These are phyloP conservation scores for Auriscalpium orientale DNA, from an alignment of 768 basidiomycete species.

Conservation along the genomic window DNA sequence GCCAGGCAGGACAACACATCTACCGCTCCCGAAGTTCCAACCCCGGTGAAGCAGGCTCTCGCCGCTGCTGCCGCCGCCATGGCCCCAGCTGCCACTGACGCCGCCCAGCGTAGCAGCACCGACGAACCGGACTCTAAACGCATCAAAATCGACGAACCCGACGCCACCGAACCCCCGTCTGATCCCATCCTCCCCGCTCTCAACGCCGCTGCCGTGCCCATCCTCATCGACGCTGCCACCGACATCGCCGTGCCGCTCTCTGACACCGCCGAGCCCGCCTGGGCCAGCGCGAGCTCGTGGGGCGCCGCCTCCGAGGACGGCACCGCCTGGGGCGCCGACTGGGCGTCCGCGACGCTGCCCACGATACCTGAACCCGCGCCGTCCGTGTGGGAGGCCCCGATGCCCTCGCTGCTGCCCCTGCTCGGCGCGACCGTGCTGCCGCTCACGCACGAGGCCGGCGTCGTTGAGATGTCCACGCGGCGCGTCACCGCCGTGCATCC, in stretches of 20 bases:
- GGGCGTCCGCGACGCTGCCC: background rate
- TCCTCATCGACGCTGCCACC: background rate
- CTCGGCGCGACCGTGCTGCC: constrained; percentile 54
- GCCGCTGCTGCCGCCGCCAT: background rate
- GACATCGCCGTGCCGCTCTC: background rate
- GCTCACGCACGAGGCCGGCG: constrained; percentile 53
- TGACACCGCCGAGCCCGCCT: background rate
- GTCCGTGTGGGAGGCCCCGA: constrained; percentile 6
- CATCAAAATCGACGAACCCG: constrained; percentile 14
- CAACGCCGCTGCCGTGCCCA: background rate
- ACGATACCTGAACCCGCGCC: background rate
- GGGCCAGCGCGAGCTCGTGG: constrained; percentile 7
- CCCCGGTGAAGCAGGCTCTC: no score
- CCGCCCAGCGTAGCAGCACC: constrained; percentile 2
- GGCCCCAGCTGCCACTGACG: background rate
- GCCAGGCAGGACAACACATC: background rate
- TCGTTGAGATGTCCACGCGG: constrained; percentile 61
- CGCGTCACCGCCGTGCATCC: constrained; percentile 40
- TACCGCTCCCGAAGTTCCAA: no score
- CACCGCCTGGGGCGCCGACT: background rate
- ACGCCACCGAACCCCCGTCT: background rate
- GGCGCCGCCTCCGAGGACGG: background rate
- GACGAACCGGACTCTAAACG: constrained; percentile 19
- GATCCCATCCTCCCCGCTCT: background rate
- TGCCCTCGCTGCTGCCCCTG: constrained; percentile 27